A percentile compares a stretch with the other conserved stretches of the same genome.
Conservation (phyloP, 129 eudicot genomes). For the Lactuca sativa region DNA sequence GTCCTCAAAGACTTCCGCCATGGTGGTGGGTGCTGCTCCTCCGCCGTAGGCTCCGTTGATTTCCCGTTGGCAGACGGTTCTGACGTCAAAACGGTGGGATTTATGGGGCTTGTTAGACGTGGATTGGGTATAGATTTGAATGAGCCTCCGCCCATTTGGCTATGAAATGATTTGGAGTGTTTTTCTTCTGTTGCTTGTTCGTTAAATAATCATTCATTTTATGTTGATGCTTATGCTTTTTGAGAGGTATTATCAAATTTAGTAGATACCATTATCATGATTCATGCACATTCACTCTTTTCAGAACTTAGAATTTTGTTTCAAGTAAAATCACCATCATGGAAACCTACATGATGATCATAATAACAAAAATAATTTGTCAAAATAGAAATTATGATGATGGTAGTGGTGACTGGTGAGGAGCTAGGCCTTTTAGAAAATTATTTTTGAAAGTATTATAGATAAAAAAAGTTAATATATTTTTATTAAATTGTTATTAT, state of each 20-base stretch:
- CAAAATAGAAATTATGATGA: neutral
- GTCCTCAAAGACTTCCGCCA: constrained; percentile 5
- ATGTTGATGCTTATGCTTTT: neutral
- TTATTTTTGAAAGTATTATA: too few species aligned
- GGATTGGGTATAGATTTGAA: constrained; percentile 74
- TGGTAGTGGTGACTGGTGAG: too few species aligned
- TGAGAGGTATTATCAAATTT: neutral
- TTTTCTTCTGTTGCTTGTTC: neutral
- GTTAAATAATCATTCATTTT: neutral
- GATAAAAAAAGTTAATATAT: too few species aligned
- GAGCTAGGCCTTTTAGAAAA: too few species aligned
- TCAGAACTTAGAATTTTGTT: neutral
- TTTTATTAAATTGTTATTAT: too few species aligned
- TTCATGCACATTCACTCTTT: neutral
- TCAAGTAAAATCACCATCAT: neutral
- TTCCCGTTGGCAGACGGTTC: constrained; percentile 12
- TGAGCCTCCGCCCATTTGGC: constrained; percentile 75
- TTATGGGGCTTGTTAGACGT: constrained; percentile 43
- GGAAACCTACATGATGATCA: neutral
- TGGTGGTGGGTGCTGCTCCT: constrained; percentile 15
- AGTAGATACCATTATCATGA: neutral
- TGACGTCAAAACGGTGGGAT: constrained; percentile 27
- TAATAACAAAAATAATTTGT: neutral
- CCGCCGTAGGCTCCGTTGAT: constrained; percentile 21
- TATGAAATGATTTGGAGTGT: constrained; percentile 38